These are phyloP conservation scores for Cercospora sp. DNA, from an alignment of 2,329 filamentous ascomycete species.

Conservation along the genomic window DNA sequence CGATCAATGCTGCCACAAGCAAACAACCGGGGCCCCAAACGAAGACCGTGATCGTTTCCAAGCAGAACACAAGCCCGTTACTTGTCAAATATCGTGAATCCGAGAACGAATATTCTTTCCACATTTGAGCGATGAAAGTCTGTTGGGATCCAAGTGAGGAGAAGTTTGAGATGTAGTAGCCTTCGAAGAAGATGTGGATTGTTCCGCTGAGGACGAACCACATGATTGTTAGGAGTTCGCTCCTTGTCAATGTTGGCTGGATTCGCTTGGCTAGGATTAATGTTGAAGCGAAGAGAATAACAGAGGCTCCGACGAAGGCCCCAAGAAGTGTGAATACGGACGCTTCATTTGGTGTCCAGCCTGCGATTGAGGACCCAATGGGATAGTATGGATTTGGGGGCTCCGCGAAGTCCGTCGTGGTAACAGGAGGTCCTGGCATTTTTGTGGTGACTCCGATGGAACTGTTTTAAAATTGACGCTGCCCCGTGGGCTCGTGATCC, in stretches of 20 bases:
- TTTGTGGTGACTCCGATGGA: not conserved
- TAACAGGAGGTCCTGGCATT: not conserved
- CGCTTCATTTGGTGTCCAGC: constrained; percentile 67
- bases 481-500: not conserved
- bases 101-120: constrained; percentile 88
- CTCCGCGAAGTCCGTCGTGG: not conserved
- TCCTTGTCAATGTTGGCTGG: constrained; percentile 54
- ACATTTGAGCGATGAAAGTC: constrained; percentile 77
- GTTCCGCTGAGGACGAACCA: constrained; percentile 75
- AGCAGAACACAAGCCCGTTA: constrained; percentile 81
- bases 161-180: constrained; percentile 76
- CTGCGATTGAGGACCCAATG: constrained; percentile 59
- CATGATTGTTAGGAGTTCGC: constrained; percentile 62
- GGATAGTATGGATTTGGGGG: constrained; percentile 68
- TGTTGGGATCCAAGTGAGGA: constrained; percentile 64
- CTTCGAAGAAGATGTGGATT: constrained; percentile 81
- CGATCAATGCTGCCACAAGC: constrained; percentile 56
- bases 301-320: constrained; percentile 60
- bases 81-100: constrained; percentile 84
- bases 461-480: not conserved
- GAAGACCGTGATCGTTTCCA: constrained; percentile 80
- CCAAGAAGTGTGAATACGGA: constrained; percentile 59
- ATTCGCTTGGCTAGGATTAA: constrained; percentile 55
- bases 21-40: constrained; percentile 65
- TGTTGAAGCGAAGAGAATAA: constrained; percentile 59